Evolutionary conservation across 441 rosid genomes (phyloP).

Genomic region (Daphne laureola): DNA sequence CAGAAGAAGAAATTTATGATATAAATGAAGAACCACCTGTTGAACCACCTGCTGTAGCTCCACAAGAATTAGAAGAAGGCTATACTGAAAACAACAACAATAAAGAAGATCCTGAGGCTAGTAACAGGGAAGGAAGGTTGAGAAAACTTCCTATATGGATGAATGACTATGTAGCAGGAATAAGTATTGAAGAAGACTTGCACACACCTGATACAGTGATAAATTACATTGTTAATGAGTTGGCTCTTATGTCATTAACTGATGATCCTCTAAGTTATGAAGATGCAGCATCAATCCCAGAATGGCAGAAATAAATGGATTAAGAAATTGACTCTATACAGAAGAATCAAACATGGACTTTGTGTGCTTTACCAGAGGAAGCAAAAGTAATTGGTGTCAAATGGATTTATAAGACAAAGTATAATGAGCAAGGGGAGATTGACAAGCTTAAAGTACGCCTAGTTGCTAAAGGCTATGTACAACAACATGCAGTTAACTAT

Average conservation of each 20-base stretch:
- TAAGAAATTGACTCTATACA: not conserved
- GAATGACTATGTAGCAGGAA: not conserved
- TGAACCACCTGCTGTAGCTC: too few species aligned
- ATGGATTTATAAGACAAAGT: not conserved
- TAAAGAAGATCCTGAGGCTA: not conserved
- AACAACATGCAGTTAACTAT: too few species aligned
- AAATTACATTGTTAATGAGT: too few species aligned
- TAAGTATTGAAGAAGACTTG: not conserved
- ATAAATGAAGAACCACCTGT: not conserved
- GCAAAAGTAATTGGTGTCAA: not conserved
- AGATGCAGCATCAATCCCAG: not conserved
- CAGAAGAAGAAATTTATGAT: too few species aligned
- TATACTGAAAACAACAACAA: not conserved
- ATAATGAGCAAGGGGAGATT: too few species aligned
- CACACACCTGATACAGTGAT: too few species aligned
- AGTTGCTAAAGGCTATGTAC: too few species aligned
- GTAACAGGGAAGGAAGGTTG: not conserved
- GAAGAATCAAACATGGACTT: not conserved
- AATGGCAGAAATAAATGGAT: not conserved
- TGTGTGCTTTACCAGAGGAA: not conserved
- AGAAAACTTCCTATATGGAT: not conserved
- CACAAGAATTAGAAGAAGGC: not conserved
- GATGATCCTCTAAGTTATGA: not conserved
- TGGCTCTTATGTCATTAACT: not conserved
- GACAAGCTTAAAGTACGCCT: too few species aligned